Evolutionary conservation across 1,139 yeast genomes (phyloP).

Genomic region (Saccharomyces hybrid): DNA sequence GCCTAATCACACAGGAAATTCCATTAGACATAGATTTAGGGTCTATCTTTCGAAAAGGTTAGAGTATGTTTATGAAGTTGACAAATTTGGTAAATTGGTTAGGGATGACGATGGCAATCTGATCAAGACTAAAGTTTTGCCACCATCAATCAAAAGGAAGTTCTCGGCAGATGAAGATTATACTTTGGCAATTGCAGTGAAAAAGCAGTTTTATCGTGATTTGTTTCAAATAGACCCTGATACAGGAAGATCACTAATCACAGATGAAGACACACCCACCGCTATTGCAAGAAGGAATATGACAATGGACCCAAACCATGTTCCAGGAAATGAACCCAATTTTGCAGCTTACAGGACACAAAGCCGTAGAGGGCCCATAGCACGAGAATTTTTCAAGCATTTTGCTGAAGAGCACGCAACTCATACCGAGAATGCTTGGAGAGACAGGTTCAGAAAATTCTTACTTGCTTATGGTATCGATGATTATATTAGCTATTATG

Average conservation of each 20-base stretch:
- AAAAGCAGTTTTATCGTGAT: conserved; percentile 31
- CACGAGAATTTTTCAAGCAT: conserved; percentile 41
- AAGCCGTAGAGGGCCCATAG: conserved; percentile 32
- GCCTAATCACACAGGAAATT: conserved; percentile 65
- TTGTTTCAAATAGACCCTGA: conserved; percentile 30
- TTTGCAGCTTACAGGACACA: conserved; percentile 27
- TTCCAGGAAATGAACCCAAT: conserved; percentile 28
- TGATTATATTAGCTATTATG: conserved; percentile 50
- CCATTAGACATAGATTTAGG: conserved; percentile 62
- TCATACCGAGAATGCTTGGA: conserved; percentile 64
- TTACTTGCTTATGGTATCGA: conserved; percentile 54
- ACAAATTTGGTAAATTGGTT: conserved; percentile 44
- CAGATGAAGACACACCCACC: conserved; percentile 24
- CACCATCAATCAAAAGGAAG: conserved; percentile 51
- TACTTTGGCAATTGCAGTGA: conserved; percentile 43
- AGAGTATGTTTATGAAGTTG: conserved; percentile 53
- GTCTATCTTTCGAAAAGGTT: conserved; percentile 46
- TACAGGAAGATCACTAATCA: conserved; percentile 23
- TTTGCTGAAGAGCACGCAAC: conserved; percentile 41
- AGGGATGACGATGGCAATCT: conserved; percentile 45
- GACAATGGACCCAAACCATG: conserved; percentile 30
- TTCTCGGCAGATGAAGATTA: conserved; percentile 68
- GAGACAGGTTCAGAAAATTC: conserved; percentile 69
- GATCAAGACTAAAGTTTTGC: conserved; percentile 41
- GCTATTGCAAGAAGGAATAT: conserved; percentile 27